Evolutionary conservation across 345 rosid species (phyloP), one percentile per base, ranked within the genome.

Genomic region (Rhizophora apiculata): DNA sequence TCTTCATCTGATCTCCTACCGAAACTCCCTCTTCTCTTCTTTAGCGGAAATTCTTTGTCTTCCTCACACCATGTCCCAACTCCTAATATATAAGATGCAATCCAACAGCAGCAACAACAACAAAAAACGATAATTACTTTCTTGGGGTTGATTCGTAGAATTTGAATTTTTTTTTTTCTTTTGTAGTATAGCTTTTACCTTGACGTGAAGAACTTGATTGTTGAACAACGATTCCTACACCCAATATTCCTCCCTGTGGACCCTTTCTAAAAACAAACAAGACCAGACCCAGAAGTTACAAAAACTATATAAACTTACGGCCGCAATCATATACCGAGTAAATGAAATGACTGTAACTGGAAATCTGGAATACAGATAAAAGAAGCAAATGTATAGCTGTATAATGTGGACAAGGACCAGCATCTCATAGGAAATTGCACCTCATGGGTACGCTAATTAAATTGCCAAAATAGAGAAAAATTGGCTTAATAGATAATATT

Each of bases 391-490:
- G 58, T 70, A 26, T 37, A 58, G 31, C 65, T 13, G 18, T 43
- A 13, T 39, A 53, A 52, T 69, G 73, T 66, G 69, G 68, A 73
- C 58, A 89, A 91, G 96, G 91, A 85, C 91, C 96, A 88, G 80
- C 63, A 78, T 81, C 88, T 73, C 85, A 86, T 87, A 88, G 90
- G 87, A 93, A 88, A 87, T 79, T 90, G 92, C 88, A 86, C 88
- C 87, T 70, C 86, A 72, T 78, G 76, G 77, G 77, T 73, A 81
- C 70, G 82, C 81, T 71, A 54, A 77, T 83, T 73, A 78, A 68
- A 63, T 75, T 73, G 56, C 71, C 71, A 79, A 77, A 70, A 71
- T 64, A 62, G 63, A 77, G 69, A 65, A 63, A 55, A 54, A 60
- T 29, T 56, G 31, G 48, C 26, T 20, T n/a, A 64, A 60, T 22